phyloP scores from a whole-genome alignment of 495 filamentous ascomycete species.

The Neurospora sublineolata region DNA sequence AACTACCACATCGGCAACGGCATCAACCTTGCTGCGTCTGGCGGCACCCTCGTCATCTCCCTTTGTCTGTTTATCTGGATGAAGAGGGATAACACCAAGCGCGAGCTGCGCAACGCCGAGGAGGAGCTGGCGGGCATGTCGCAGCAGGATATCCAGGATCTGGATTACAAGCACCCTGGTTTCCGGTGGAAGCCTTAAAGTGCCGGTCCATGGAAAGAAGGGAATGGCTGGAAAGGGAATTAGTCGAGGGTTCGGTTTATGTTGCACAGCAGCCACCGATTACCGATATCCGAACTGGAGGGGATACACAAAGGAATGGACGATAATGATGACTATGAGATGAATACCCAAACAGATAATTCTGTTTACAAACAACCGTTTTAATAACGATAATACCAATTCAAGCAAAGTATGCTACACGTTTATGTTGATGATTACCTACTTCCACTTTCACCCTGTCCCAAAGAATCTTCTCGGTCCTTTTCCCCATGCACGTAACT shows the following conservation, averaged over 20 bases:
- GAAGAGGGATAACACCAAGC: slow-evolving; percentile 48
- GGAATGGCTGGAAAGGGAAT: background rate
- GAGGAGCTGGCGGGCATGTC: slow-evolving; percentile 44
- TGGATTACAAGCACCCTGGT: slow-evolving; percentile 65
- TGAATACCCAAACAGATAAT: background rate
- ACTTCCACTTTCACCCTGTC: background rate
- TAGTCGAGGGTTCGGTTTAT: background rate
- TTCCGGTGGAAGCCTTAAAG: slow-evolving; percentile 49
- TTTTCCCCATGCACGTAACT: background rate
- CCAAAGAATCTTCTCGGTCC: background rate
- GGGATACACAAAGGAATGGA: background rate
- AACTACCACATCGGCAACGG: slow-evolving; percentile 66
- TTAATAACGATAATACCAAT: background rate
- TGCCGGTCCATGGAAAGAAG: background rate
- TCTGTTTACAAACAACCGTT: background rate
- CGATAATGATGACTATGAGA: background rate
- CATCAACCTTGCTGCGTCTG: slow-evolving; percentile 52
- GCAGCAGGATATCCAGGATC: slow-evolving; percentile 46
- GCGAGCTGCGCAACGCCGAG: slow-evolving; percentile 42
- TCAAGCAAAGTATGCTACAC: background rate
- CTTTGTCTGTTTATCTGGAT: slow-evolving; percentile 46
- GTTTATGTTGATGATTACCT: too few relatives aligned
- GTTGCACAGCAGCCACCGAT: background rate
- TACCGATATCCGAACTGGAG: background rate
- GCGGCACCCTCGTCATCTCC: slow-evolving; percentile 38